Conservation (phyloP, 192 early-diverging fungal genomes). For the Cetraspora pellucida region DNA sequence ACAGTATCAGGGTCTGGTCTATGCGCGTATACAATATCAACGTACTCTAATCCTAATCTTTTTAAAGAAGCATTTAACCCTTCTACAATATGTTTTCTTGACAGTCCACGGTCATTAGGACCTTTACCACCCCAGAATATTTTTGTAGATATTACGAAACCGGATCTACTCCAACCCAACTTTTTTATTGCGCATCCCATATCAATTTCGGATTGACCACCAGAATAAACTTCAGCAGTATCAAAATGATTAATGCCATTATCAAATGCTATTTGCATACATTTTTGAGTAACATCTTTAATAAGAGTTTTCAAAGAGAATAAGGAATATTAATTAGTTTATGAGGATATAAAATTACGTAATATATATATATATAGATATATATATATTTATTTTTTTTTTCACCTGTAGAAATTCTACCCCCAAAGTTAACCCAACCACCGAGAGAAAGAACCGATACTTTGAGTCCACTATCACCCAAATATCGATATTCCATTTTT, state of each 20-base stretch:
- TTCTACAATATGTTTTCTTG: conserved; percentile 84
- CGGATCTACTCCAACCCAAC: conserved; percentile 69
- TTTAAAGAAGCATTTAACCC: conserved; percentile 72
- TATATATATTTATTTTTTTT: no score
- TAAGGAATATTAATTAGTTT: no score
- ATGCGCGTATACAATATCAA: conserved; percentile 81
- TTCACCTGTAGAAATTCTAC: conserved; percentile 11
- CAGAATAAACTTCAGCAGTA: conserved; percentile 61
- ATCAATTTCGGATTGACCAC: conserved; percentile 72
- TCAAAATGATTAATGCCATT: conserved; percentile 82
- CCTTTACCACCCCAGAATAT: conserved; percentile 74
- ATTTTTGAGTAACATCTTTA: conserved; percentile 63
- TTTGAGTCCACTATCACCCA: conserved; percentile 78
- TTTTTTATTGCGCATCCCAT: conserved; percentile 81
- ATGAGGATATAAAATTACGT: not conserved
- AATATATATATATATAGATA: not conserved
- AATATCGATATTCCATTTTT: conserved; percentile 78
- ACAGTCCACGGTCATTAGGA: conserved; percentile 80
- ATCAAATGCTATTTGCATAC: conserved; percentile 69
- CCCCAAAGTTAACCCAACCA: conserved; percentile 76
- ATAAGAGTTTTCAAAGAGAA: no score
- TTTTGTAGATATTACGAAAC: conserved; percentile 81
- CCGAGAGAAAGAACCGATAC: conserved; percentile 73
- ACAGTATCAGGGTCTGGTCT: conserved; percentile 67
- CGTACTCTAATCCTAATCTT: conserved; percentile 74